These are phyloP conservation scores for Pestalotiopsis sp. DNA, from an alignment of 2,329 filamentous ascomycete genomes.

Conservation along the genomic window DNA sequence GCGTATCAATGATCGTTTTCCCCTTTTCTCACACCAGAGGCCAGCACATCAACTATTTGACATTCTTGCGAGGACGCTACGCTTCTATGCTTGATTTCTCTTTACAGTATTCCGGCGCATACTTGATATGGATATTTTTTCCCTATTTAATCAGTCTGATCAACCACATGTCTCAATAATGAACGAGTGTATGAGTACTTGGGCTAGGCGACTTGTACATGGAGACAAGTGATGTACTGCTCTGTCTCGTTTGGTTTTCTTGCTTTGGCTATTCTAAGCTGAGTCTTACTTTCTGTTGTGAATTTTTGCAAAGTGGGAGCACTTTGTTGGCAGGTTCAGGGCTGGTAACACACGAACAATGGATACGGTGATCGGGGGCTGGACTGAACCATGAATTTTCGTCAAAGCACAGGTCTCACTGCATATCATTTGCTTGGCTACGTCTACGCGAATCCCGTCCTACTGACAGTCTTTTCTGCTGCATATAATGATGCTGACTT, in stretches of 20 bases:
- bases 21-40: constrained; percentile 29
- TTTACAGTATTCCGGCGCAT: neutral
- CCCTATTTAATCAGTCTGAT: neutral
- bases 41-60: neutral
- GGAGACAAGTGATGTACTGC: neutral
- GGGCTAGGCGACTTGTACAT: neutral
- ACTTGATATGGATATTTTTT: neutral
- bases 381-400: too few species aligned
- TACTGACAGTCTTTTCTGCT: too few species aligned
- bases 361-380: neutral
- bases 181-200: neutral
- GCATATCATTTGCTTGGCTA: too few species aligned
- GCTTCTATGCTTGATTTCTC: neutral
- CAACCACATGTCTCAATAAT: neutral
- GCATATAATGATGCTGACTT: too few species aligned
- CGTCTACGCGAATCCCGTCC: too few species aligned
- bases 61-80: neutral
- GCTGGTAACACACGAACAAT: neutral
- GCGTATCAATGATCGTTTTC: constrained; percentile 70
- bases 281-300: neutral
- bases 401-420: too few species aligned
- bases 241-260: neutral
- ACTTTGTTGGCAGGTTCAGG: neutral
- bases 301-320: neutral
- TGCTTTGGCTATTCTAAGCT: neutral